Percentiles rank a stretch among this genome's conserved stretches.
These are phyloP conservation scores for Dalechampia spathulata DNA, from an alignment of 441 rosid genomes.

Conservation along the genomic window DNA sequence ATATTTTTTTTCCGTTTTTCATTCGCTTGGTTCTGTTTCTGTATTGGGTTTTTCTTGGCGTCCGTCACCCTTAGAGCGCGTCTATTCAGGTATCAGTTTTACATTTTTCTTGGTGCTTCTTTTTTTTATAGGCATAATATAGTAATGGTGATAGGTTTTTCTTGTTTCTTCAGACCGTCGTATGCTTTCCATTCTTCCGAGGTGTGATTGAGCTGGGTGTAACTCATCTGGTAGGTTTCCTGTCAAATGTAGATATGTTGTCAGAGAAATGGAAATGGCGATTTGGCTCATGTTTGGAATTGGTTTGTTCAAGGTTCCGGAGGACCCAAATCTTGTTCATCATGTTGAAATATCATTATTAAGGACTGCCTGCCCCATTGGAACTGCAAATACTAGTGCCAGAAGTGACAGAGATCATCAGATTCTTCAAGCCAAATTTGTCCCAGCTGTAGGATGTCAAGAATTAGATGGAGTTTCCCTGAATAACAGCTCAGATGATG, in stretches of 20 bases:
- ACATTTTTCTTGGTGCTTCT: not conserved
- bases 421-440: constrained; percentile 22
- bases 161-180: constrained; percentile 56
- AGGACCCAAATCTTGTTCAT: constrained; percentile 60
- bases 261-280: not conserved
- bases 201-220: constrained; percentile 88
- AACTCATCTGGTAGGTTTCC: constrained; percentile 59
- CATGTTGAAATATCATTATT: constrained; percentile 64
- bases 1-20: constrained; percentile 4
- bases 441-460: constrained; percentile 31
- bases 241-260: not conserved
- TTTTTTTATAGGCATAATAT: no score
- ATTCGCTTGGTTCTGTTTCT: constrained; percentile 8
- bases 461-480: constrained; percentile 43
- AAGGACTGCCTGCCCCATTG: constrained; percentile 53
- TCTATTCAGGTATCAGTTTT: constrained; percentile 63
- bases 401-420: constrained; percentile 37
- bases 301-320: constrained; percentile 44
- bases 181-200: constrained; percentile 70
- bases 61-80: constrained; percentile 51
- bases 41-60: constrained; percentile 11
- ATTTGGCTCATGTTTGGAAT: constrained; percentile 1
- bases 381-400: constrained; percentile 26
- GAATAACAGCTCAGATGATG: constrained; percentile 34
- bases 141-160: not conserved